Evolutionary conservation across 495 filamentous ascomycete genomes (phyloP).

Genomic region (Aspergillus ostianus): DNA sequence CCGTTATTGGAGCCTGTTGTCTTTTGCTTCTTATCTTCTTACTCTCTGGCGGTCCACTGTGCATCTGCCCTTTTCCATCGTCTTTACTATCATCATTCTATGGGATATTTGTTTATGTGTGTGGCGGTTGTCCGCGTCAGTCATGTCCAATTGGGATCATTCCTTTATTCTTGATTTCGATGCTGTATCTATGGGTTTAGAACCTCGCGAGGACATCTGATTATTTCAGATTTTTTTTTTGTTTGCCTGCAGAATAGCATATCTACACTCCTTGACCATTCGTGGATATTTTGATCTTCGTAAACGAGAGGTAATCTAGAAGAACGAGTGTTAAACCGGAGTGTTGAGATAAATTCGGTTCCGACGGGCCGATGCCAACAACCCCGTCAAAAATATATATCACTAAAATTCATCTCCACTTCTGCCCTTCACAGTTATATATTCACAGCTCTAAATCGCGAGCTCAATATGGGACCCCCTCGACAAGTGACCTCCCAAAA

Average conservation of each 20-base stretch:
- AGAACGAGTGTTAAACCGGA: not conserved
- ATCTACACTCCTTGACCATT: constrained; percentile 18
- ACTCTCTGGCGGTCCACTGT: constrained; percentile 16
- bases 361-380: not conserved
- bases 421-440: not conserved
- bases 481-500: constrained; percentile 5
- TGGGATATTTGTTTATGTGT: constrained; percentile 14
- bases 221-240: constrained; percentile 2
- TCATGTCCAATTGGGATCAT: constrained; percentile 9
- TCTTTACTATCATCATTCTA: constrained; percentile 10
- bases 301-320: not conserved
- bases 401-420: constrained; percentile 3
- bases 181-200: constrained; percentile 12
- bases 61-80: constrained; percentile 12
- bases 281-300: not conserved
- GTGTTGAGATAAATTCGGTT: not conserved
- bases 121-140: constrained; percentile 9
- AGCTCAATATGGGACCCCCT: constrained; percentile 12
- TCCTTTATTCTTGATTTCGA: constrained; percentile 4
- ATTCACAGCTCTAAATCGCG: not conserved
- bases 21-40: constrained; percentile 16
- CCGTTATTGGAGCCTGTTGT: constrained; percentile 16
- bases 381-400: constrained; percentile 5
- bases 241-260: constrained; percentile 12
- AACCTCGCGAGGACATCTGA: constrained; percentile 7